Evolutionary conservation across 2,329 filamentous ascomycete genomes (phyloP).

Genomic region (Xylariaceae sp.): DNA sequence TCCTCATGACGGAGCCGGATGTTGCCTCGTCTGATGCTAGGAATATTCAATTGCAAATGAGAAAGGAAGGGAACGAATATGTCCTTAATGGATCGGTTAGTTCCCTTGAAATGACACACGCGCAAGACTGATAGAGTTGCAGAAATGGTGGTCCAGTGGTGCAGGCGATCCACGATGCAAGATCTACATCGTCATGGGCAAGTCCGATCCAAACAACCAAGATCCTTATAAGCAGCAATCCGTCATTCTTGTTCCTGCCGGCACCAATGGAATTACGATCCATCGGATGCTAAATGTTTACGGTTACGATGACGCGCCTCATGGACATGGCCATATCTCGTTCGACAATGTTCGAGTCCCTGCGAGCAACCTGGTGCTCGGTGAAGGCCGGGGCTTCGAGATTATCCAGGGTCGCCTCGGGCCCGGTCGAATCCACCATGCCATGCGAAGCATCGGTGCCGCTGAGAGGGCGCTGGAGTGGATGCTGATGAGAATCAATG

Average conservation of each 20-base stretch:
- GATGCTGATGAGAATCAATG: constrained; percentile 94
- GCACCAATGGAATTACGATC: constrained; percentile 85
- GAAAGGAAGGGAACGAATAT: constrained; percentile 83
- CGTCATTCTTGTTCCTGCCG: constrained; percentile 84
- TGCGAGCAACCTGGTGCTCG: constrained; percentile 81
- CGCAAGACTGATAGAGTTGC: constrained; percentile 26
- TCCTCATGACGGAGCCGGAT: constrained; percentile 92
- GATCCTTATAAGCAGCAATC: constrained; percentile 90
- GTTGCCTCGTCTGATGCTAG: constrained; percentile 89
- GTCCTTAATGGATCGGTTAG: constrained; percentile 84
- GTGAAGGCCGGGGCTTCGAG: constrained; percentile 93
- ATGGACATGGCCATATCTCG: constrained; percentile 91
- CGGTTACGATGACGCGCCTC: constrained; percentile 97
- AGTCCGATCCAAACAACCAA: constrained; percentile 76
- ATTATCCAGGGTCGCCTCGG: constrained; percentile 97
- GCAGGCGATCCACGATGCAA: constrained; percentile 91
- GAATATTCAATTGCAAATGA: constrained; percentile 87
- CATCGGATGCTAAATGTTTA: constrained; percentile 93
- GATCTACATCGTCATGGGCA: constrained; percentile 97
- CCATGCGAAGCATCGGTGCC: constrained; percentile 92
- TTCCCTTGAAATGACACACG: constrained; percentile 4
- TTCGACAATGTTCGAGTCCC: constrained; percentile 93
- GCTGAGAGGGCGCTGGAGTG: constrained; percentile 91
- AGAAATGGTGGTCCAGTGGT: constrained; percentile 99
- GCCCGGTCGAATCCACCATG: constrained; percentile 95